Conservation (phyloP, 306 rosid genomes). For the Trichosanthes truncata region DNA sequence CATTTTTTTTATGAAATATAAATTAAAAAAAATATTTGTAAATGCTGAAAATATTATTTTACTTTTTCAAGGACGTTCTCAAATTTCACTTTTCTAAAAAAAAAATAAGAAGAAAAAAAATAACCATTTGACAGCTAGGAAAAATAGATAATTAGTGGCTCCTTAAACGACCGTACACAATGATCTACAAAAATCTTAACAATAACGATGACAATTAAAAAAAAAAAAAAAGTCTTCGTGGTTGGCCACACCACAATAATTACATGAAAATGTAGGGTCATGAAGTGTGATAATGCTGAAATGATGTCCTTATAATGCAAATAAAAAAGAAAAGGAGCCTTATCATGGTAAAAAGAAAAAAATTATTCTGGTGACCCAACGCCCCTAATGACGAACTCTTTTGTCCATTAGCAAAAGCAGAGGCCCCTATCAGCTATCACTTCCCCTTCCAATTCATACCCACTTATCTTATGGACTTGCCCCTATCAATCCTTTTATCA, state of each 20-base stretch:
- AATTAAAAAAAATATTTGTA: background rate
- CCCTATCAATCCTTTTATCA: constrained; percentile 3
- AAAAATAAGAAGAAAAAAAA: background rate
- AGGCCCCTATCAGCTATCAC: constrained; percentile 29
- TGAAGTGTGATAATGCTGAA: background rate
- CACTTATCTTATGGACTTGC: background rate
- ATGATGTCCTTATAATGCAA: constrained; percentile 9
- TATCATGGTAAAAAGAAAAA: constrained; percentile 27
- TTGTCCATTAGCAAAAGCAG: constrained; percentile 21
- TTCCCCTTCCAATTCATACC: background rate
- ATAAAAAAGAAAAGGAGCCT: background rate
- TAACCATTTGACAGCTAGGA: background rate
- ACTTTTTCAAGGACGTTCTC: background rate
- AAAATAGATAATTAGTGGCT: background rate
- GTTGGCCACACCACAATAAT: background rate
- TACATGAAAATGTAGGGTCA: background rate
- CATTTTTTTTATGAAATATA: too few relatives aligned
- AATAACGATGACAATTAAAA: background rate
- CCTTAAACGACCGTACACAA: background rate
- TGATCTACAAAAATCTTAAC: background rate
- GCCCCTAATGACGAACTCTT: background rate
- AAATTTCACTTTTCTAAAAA: background rate
- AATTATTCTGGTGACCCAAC: background rate
- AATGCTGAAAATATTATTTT: background rate
- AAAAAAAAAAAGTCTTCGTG: background rate